phyloP scores from a whole-genome alignment of 805 yeast genomes.

The Kazachstania taianensis region DNA sequence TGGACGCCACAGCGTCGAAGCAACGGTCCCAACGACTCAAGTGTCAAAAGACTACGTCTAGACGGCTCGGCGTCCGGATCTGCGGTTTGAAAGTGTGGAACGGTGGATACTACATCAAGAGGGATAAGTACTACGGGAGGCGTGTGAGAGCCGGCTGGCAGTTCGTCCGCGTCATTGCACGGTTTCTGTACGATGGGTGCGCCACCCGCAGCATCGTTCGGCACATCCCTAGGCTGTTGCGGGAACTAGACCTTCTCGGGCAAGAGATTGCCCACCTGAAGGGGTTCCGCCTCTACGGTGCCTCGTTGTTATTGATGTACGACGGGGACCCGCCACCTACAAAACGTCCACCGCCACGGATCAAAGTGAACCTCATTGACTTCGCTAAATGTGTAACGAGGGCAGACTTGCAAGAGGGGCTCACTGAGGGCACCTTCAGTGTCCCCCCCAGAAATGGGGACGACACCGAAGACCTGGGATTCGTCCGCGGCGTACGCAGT shows the following conservation, averaged over 20 bases:
- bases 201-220: constrained; percentile 45
- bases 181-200: constrained; percentile 73
- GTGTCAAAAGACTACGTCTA: constrained; percentile 72
- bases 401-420: constrained; percentile 35
- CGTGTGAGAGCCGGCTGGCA: constrained; percentile 58
- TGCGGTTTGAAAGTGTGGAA: constrained; percentile 94
- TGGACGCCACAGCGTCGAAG: constrained; percentile 71
- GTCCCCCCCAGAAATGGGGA: constrained; percentile 65
- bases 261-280: constrained; percentile 43
- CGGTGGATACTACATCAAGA: constrained; percentile 42
- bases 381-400: constrained; percentile 88
- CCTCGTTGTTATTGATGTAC: constrained; percentile 79
- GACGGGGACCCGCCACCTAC: constrained; percentile 41
- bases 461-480: constrained; percentile 63
- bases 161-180: constrained; percentile 62
- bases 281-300: constrained; percentile 86
- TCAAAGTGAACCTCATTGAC: constrained; percentile 71
- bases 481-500: constrained; percentile 70
- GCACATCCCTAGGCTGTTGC: constrained; percentile 59
- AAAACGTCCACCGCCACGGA: constrained; percentile 16
- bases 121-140: constrained; percentile 92
- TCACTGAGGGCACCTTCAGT: constrained; percentile 30
- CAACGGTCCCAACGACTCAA: constrained; percentile 70
- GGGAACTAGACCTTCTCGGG: constrained; percentile 49
- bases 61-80: constrained; percentile 76